Conservation (phyloP, 768 basidiomycete species). For the Tylopilus vinaceipallidus region DNA sequence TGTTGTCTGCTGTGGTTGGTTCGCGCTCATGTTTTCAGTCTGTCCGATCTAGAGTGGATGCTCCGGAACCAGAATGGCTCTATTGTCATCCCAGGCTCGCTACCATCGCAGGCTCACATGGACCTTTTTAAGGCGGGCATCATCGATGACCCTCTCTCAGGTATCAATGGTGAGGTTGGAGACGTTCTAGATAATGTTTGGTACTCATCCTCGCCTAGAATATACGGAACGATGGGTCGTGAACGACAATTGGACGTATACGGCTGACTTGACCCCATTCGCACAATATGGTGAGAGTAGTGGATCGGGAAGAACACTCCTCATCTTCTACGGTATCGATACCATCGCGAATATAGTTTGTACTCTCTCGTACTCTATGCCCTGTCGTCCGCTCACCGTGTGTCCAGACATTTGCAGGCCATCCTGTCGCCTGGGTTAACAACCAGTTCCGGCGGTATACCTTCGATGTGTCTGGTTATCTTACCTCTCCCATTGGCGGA, state of each 20-base stretch:
- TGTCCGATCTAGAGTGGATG: constrained; percentile 50
- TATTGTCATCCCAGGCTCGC: constrained; percentile 47
- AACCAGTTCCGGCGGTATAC: constrained; percentile 56
- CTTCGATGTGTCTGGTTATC: constrained; percentile 48
- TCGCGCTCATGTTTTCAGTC: constrained; percentile 36
- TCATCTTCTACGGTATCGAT: constrained; percentile 58
- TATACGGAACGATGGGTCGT: constrained; percentile 56
- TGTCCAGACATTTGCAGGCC: constrained; percentile 45
- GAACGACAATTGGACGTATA: constrained; percentile 59
- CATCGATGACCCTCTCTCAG: constrained; percentile 52
- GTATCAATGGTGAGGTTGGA: constrained; percentile 46
- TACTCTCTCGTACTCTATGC: not conserved
- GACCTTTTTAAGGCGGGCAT: constrained; percentile 51
- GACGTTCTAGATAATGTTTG: not conserved
- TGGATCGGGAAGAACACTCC: constrained; percentile 34
- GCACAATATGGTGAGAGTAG: constrained; percentile 22
- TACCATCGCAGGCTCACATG: constrained; percentile 54
- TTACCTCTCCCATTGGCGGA: constrained; percentile 30
- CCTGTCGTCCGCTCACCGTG: not conserved
- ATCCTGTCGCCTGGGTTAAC: constrained; percentile 57
- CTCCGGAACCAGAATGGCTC: constrained; percentile 52
- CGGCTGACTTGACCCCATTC: constrained; percentile 49
- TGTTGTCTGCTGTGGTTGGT: constrained; percentile 12
- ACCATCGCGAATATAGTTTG: constrained; percentile 55
- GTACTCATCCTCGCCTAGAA: constrained; percentile 32